phyloP scores from a whole-genome alignment of 1,284 basidiomycete species.

The Austropuccinia psidii region DNA sequence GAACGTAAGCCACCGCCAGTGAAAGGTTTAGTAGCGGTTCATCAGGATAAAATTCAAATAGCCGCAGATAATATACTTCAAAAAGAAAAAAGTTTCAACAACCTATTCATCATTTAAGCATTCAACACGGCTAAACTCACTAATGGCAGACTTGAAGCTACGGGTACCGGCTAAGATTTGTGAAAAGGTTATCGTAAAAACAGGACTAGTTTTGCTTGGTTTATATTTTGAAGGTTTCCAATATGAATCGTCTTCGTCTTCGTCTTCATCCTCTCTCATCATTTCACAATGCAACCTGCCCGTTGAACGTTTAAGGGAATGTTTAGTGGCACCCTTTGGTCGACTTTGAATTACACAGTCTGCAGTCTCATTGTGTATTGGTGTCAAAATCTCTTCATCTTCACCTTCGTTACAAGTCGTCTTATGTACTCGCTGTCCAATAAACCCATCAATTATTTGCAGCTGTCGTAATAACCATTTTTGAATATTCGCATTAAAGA shows the following conservation, averaged over 20 bases:
- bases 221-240: conserved; percentile 37
- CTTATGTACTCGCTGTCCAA: not conserved
- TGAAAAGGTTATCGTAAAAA: conserved; percentile 72
- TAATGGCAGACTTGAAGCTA: conserved; percentile 82
- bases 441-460: conserved; percentile 21
- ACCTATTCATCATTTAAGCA: not conserved
- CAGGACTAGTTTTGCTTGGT: conserved; percentile 66
- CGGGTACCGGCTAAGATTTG: conserved; percentile 73
- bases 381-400: not conserved
- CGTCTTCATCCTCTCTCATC: conserved; percentile 17
- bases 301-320: not conserved
- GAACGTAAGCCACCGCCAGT: conserved; percentile 72
- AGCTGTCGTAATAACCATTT: conserved; percentile 55
- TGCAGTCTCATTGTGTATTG: not conserved
- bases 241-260: conserved; percentile 31
- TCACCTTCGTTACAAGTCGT: not conserved
- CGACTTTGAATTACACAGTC: no score
- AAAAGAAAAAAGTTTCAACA: not conserved
- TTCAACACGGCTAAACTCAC: conserved; percentile 50
- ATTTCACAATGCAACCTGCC: not conserved
- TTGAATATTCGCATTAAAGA: conserved; percentile 65
- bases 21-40: conserved; percentile 78
- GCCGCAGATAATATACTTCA: conserved; percentile 76
- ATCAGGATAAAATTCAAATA: conserved; percentile 70
- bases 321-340: not conserved